Percentiles rank a stretch among this genome's conserved stretches.
These are phyloP conservation scores for Citrus sp. DNA, from an alignment of 345 rosid species.

Conservation along the genomic window DNA sequence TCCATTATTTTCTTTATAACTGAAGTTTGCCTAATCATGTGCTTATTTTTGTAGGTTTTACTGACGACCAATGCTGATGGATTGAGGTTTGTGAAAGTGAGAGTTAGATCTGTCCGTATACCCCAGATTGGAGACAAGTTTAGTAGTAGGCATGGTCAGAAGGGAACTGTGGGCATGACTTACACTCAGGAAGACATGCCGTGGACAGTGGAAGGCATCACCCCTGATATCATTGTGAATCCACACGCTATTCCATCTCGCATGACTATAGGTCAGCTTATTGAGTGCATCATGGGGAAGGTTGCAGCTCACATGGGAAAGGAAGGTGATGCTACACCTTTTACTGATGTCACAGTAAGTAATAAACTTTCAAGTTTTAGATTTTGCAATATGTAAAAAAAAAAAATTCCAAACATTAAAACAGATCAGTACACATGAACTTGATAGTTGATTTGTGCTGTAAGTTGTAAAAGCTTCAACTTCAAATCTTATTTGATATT, in stretches of 20 bases:
- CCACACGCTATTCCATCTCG: slow-evolving; percentile 99
- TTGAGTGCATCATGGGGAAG: slow-evolving; percentile 99
- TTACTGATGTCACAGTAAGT: slow-evolving; percentile 96
- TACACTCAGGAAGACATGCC: slow-evolving; percentile 99
- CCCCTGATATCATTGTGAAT: slow-evolving; percentile 90
- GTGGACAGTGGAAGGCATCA: slow-evolving; percentile 95
- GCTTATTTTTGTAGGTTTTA: slow-evolving; percentile 53
- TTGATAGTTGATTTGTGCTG: background rate
- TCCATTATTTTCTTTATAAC: background rate
- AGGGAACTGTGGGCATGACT: slow-evolving; percentile 99
- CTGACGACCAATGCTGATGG: slow-evolving; percentile 99
- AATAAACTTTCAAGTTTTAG: background rate
- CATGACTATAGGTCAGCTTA: slow-evolving; percentile 98
- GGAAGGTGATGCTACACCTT: slow-evolving; percentile 99
- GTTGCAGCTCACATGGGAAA: slow-evolving; percentile 99
- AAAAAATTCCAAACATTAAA: background rate
- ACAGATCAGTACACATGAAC: background rate
- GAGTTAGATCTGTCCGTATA: slow-evolving; percentile 92
- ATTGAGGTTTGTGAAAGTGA: slow-evolving; percentile 94
- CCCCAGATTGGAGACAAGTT: slow-evolving; percentile 99
- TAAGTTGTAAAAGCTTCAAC: background rate
- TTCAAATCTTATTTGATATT: background rate
- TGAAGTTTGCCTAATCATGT: background rate
- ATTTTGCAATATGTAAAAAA: background rate
- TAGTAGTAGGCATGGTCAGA: slow-evolving; percentile 98